These are phyloP conservation scores for Coprinopsis strossmayeri DNA, from an alignment of 768 basidiomycete genomes.

Conservation along the genomic window DNA sequence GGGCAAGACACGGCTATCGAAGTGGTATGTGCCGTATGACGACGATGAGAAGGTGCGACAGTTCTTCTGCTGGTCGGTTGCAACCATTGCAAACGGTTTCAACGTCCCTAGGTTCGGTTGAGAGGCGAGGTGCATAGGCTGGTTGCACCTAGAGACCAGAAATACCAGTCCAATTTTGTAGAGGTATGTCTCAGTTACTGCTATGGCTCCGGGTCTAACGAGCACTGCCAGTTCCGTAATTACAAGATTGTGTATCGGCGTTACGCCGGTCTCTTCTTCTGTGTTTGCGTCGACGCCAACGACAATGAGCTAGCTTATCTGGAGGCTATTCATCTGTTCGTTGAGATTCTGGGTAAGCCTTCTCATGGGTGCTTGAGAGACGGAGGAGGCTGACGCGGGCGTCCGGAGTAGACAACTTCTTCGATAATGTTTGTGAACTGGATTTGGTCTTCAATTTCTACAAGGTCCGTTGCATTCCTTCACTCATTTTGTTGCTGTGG, in stretches of 20 bases:
- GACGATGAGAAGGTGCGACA: constrained; percentile 90
- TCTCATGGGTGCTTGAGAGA: constrained; percentile 3
- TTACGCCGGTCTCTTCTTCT: constrained; percentile 97
- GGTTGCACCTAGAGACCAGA: constrained; percentile 95
- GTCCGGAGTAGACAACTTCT: constrained; percentile 74
- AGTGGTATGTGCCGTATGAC: constrained; percentile 99
- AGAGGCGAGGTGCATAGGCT: constrained; percentile 95
- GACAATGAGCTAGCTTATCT: constrained; percentile 97
- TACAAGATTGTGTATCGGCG: constrained; percentile 97
- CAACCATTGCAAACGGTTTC: background rate
- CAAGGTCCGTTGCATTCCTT: constrained; percentile 50
- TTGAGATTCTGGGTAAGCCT: constrained; percentile 86
- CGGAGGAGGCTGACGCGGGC: background rate
- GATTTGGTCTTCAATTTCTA: constrained; percentile 99
- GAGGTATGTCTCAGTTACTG: constrained; percentile 53
- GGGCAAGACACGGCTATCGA: constrained; percentile 94
- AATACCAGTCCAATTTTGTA: constrained; percentile 98
- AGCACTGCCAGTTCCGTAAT: constrained; percentile 73
- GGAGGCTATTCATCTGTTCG: constrained; percentile 97
- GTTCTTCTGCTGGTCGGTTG: constrained; percentile 2
- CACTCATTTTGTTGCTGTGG: background rate
- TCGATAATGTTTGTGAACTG: constrained; percentile 97
- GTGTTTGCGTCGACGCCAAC: constrained; percentile 94
- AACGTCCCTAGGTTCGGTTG: constrained; percentile 68
- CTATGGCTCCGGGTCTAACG: background rate